Base-by-base conservation (phyloP, 495 filamentous ascomycete genomes). In the Pseudevernia furfuracea region DNA sequence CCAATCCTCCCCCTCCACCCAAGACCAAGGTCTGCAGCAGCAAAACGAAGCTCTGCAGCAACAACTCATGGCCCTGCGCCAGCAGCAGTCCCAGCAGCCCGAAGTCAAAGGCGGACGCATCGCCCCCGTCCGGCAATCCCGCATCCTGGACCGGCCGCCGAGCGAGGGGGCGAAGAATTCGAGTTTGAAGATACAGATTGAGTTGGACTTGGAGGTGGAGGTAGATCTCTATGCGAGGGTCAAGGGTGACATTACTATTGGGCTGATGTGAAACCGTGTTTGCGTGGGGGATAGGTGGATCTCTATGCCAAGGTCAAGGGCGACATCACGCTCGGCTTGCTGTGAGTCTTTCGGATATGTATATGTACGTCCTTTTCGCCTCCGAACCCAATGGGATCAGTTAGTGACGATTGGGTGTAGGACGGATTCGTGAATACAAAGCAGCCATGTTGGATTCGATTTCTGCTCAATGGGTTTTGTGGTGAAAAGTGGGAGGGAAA, bases 101-200 rank as follows among this genome's bases (percentile, higher is more conserved):
- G 49, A 48, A 30, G 37, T 59, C 19, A 64, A 53, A 38, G 67
- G 62, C 53, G 61, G 64, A 0, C 60, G 69, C 17, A 72, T 72
- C 39, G 69, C 68, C 0, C 70, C 70, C 1, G 70, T 72, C 7
- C 69, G 68, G 21, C 70, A 72, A n/a, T 71, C 70, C n/a, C 62
- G 70, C 49, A 72, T 72, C 56, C 46, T 70, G 1, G 70, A 72
- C 55, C 53, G 70, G 14, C 69, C 70, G 6, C 44, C 64, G 5
- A 71, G 66, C 30, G 69, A 65, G 39, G 70, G 65, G 58, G 70
- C 62, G 15, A 64, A 64, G 23, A 32, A 39, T 28, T 66, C 64
- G 48, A 71, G 67, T 43, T 57, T 72, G 60, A 72, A 72, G 68
- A 72, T 72, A 36, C 67, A 72, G 66, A 72, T 71, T 43, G 69